Percentiles rank a stretch among this genome's conserved stretches.
Conservation (phyloP, 805 yeast genomes). For the Cyberlindnera nakhonratchasimensis region DNA sequence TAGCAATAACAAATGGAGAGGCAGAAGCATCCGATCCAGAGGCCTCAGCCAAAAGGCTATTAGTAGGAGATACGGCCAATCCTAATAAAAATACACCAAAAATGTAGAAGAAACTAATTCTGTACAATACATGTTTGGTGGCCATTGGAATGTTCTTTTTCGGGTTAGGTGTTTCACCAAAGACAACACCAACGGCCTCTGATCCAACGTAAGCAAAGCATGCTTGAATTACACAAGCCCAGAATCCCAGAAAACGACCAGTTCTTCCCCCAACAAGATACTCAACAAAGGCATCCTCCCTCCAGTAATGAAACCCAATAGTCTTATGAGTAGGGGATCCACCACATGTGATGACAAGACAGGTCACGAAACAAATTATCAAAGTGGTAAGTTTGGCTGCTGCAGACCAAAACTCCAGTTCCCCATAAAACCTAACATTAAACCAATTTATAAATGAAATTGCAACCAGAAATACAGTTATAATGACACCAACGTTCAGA, state of each 20-base stretch:
- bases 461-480: constrained; percentile 16
- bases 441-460: constrained; percentile 45
- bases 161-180: constrained; percentile 69
- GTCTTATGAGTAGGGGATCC: constrained; percentile 75
- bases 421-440: constrained; percentile 52
- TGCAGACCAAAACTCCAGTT: constrained; percentile 48
- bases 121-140: constrained; percentile 60
- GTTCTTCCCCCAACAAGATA: constrained; percentile 39
- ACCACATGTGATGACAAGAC: constrained; percentile 59
- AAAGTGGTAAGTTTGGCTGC: constrained; percentile 49
- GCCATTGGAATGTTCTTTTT: constrained; percentile 66
- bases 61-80: constrained; percentile 58
- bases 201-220: constrained; percentile 69
- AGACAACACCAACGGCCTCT: constrained; percentile 64
- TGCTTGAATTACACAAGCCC: constrained; percentile 54
- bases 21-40: constrained; percentile 53
- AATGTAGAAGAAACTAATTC: constrained; percentile 61
- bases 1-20: constrained; percentile 84
- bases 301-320: constrained; percentile 67
- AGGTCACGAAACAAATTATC: constrained; percentile 33
- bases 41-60: constrained; percentile 42
- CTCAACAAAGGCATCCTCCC: constrained; percentile 52
- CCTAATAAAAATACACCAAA: constrained; percentile 59
- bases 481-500: background rate
- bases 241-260: constrained; percentile 59